phyloP scores from a whole-genome alignment of 768 basidiomycete species.

The Lactarius pseudohatsudake region DNA sequence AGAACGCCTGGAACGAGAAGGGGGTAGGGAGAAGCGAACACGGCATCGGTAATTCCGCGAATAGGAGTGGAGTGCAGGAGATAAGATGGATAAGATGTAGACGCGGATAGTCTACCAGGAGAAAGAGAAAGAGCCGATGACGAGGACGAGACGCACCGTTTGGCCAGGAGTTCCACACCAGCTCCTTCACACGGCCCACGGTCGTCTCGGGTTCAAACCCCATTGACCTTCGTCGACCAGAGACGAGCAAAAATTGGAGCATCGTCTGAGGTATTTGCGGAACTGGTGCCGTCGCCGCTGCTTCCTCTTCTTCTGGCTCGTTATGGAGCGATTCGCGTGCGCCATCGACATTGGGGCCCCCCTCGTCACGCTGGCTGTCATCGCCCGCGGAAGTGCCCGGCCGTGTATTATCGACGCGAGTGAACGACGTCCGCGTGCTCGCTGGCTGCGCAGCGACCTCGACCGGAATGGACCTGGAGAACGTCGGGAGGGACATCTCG shows the following conservation, averaged over 20 bases:
- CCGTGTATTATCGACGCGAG: conserved; percentile 44
- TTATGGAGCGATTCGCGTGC: background rate
- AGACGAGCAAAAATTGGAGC: conserved; percentile 71
- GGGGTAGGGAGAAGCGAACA: background rate
- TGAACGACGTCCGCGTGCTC: conserved; percentile 54
- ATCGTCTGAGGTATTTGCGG: conserved; percentile 65
- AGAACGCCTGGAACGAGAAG: background rate
- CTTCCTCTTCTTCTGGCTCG: conserved; percentile 7
- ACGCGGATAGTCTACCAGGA: background rate
- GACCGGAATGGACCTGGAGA: conserved; percentile 17
- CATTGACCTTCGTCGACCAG: conserved; percentile 67
- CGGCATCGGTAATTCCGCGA: background rate
- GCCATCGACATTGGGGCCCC: conserved; percentile 15
- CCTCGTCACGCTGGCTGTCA: conserved; percentile 12
- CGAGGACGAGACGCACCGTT: conserved; percentile 46
- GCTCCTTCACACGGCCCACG: conserved; percentile 76
- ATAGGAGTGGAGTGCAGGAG: background rate
- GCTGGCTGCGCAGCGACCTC: conserved; percentile 38
- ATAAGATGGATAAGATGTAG: conserved; percentile 2
- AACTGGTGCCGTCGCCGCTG: conserved; percentile 31
- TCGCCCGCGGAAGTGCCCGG: conserved; percentile 30
- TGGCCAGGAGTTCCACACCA: conserved; percentile 83
- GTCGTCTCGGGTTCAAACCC: conserved; percentile 74
- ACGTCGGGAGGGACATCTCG: conserved; percentile 25
- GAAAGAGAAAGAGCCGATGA: background rate